Evolutionary conservation across 2,329 filamentous ascomycete genomes (phyloP), one percentile per base, ranked within the genome.

Genomic region (Rugonectria rugulosa): DNA sequence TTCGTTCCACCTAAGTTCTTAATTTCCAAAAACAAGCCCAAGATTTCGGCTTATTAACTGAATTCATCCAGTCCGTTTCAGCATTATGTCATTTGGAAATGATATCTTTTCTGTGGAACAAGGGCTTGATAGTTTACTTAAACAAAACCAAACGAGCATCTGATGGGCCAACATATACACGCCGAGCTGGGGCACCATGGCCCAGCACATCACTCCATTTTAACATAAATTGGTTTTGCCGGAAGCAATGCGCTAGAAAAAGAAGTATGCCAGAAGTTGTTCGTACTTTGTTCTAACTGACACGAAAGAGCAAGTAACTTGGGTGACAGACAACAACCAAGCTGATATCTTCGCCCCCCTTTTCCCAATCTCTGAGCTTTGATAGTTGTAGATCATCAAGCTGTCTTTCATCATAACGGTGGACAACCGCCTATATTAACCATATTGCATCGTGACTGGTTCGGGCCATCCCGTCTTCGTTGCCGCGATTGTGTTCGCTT

Each of bases 301-400:
- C 12, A 23, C 21, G 27, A 46, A 29, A 24, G 24, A 55, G 36
- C 12, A 26, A 48, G 10, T 31, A 60, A 47, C 32, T 42, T 27
- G 21, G 38, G 48, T 51, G 41, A 53, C 44, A 53, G 48, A 38
- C 31, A 34, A 27, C 24, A 44, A 49, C 50, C 34, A 50, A 58
- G 48, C 40, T 53, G 24, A 20, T 47, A 48, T 50, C 38, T 38
- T 32, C 48, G 6, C 31, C 32, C 34, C 24, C 24, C 27, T 48
- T 38, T 56, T 40, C 32, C 19, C 43, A 47, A 34, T 36, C 48
- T 43, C 54, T 46, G 46, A 57, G 47, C 59, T 67, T 57, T 61
- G 59, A 51, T 53, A 56, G 61, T 63, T 52, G 60, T 65, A 60
- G 43, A 62, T 66, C 65, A 49, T 68, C 58, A 57, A 55, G 56